Conservation (phyloP, 1,284 basidiomycete species). For the Microbotryum scabiosae region DNA sequence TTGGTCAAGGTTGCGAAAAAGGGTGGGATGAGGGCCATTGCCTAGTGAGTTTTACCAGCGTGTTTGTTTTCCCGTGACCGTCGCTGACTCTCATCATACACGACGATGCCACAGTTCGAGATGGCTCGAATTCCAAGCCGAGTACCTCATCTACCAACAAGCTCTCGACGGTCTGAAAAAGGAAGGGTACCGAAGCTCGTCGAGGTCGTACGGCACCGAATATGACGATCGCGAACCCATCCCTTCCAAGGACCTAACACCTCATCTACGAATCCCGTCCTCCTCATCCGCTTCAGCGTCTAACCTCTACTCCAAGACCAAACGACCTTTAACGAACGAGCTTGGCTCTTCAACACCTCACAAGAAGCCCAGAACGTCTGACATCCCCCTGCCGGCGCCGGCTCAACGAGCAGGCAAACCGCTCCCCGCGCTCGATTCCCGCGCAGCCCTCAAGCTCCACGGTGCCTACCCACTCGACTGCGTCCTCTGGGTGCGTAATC, state of each 20-base stretch:
- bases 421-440: slow-evolving; percentile 3
- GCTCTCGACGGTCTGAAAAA: slow-evolving; percentile 8
- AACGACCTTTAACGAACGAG: neutral
- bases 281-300: too few species aligned
- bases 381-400: slow-evolving; percentile 4
- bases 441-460: slow-evolving; percentile 9
- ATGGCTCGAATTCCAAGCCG: slow-evolving; percentile 23
- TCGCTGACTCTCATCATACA: neutral
- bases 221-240: neutral
- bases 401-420: slow-evolving; percentile 3
- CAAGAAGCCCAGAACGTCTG: neutral
- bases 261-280: neutral
- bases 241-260: slow-evolving; percentile 8
- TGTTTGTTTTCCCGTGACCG: neutral
- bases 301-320: neutral
- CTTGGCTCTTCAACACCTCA: too few species aligned
- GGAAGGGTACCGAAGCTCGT: neutral
- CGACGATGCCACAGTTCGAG: neutral
- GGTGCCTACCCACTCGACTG: slow-evolving; percentile 26
- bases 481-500: slow-evolving; percentile 26
- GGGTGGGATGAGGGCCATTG: slow-evolving; percentile 6
- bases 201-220: neutral
- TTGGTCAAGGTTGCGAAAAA: neutral
- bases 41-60: slow-evolving; percentile 6
- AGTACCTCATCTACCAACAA: slow-evolving; percentile 23